Evolutionary conservation across 768 basidiomycete species (phyloP).

Genomic region (Boletus barrowsii): DNA sequence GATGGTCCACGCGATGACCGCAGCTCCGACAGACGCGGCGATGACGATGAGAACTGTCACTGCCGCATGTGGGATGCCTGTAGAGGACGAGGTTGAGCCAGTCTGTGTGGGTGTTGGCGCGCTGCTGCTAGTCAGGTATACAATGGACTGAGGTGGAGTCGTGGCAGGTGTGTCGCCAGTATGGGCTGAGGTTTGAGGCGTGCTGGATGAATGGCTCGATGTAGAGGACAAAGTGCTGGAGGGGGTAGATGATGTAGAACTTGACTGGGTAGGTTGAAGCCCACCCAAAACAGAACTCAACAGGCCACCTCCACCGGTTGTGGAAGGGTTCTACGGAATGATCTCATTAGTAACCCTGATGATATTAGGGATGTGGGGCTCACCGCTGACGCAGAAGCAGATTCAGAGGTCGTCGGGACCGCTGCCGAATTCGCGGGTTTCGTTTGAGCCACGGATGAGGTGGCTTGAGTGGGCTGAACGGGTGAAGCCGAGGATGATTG

Average conservation of each 20-base stretch:
- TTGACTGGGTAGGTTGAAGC: slow-evolving; percentile 14
- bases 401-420: slow-evolving; percentile 10
- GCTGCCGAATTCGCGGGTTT: slow-evolving; percentile 14
- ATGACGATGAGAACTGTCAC: slow-evolving; percentile 67
- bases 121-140: slow-evolving; percentile 28
- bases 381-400: slow-evolving; percentile 21
- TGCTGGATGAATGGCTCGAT: slow-evolving; percentile 13
- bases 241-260: slow-evolving; percentile 18
- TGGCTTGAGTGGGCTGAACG: slow-evolving; percentile 21
- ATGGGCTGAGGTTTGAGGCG: slow-evolving; percentile 10
- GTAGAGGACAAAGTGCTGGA: slow-evolving; percentile 17
- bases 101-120: slow-evolving; percentile 23
- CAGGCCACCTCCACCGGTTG: slow-evolving; percentile 4
- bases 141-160: slow-evolving; percentile 50
- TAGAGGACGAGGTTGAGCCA: slow-evolving; percentile 19
- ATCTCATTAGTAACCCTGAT: slow-evolving; percentile 1
- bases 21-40: slow-evolving; percentile 62
- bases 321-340: slow-evolving; percentile 11
- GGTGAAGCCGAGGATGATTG: slow-evolving; percentile 11
- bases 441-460: slow-evolving; percentile 12
- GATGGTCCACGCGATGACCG: slow-evolving; percentile 80
- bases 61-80: slow-evolving; percentile 43
- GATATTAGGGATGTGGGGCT: slow-evolving; percentile 2
- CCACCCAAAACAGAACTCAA: slow-evolving; percentile 10
- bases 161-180: slow-evolving; percentile 32